A percentile compares a stretch with the other conserved stretches of the same genome.
These are phyloP conservation scores for Asterionellopsis glacialis DNA, from an alignment of 108 stramenopile genomes.

Conservation along the genomic window DNA sequence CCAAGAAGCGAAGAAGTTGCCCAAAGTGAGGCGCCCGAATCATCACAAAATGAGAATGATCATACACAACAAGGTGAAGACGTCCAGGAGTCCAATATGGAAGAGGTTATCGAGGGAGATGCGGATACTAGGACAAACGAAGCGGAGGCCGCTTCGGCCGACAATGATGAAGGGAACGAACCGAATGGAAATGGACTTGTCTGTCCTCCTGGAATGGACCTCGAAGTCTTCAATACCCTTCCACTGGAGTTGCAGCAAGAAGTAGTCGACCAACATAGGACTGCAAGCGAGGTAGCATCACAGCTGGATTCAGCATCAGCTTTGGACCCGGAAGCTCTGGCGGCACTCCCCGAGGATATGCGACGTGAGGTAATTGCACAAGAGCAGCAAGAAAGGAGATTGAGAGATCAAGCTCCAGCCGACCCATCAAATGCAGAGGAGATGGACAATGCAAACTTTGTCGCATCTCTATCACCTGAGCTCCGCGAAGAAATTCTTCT, in stretches of 20 bases:
- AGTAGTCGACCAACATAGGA: conserved; percentile 64
- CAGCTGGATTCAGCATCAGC: conserved; percentile 80
- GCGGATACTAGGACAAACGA: neutral
- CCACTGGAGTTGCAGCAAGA: conserved; percentile 92
- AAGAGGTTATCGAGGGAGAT: no score
- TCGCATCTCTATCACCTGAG: conserved; percentile 88
- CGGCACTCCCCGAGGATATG: conserved; percentile 93
- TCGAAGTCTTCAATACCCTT: conserved; percentile 85
- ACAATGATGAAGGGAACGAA: neutral
- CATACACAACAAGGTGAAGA: conserved; percentile 6
- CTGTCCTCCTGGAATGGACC: conserved; percentile 89
- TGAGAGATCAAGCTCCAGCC: conserved; percentile 56
- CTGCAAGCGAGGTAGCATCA: conserved; percentile 45
- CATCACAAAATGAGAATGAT: conserved; percentile 4
- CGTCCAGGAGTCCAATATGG: no score
- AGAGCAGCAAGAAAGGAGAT: conserved; percentile 79
- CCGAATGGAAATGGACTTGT: conserved; percentile 39
- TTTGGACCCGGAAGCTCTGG: conserved; percentile 90
- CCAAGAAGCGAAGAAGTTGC: no score
- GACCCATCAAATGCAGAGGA: conserved; percentile 91
- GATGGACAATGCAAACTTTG: conserved; percentile 88
- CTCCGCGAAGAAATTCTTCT: conserved; percentile 88
- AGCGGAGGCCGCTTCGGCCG: neutral
- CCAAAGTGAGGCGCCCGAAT: neutral
- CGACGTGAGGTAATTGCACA: conserved; percentile 90